Evolutionary conservation across 768 basidiomycete species (phyloP).

Genomic region (Collybia sordida): DNA sequence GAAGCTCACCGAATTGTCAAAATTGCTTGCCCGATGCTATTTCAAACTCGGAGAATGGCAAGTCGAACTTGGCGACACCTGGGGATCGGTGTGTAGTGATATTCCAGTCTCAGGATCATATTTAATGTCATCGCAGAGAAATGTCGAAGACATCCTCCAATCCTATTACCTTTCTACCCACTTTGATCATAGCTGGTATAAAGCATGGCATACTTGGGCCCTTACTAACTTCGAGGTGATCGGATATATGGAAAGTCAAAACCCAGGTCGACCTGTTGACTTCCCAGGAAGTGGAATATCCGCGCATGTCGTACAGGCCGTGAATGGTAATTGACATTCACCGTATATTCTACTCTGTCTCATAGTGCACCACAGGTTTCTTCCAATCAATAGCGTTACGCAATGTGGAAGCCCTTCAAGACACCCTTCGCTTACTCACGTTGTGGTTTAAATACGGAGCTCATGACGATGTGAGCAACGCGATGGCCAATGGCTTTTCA

Average conservation of each 20-base stretch:
- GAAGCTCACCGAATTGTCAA: constrained; percentile 66
- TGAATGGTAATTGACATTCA: constrained; percentile 61
- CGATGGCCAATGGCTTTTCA: constrained; percentile 84
- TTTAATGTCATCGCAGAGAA: constrained; percentile 49
- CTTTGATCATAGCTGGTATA: constrained; percentile 96
- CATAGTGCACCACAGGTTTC: constrained; percentile 56
- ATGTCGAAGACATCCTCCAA: constrained; percentile 78
- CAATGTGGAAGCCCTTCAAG: constrained; percentile 90
- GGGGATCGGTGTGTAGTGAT: constrained; percentile 65
- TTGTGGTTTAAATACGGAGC: constrained; percentile 98
- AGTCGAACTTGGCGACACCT: constrained; percentile 72
- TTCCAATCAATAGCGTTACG: constrained; percentile 92
- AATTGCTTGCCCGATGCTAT: constrained; percentile 93
- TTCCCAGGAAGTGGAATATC: constrained; percentile 64
- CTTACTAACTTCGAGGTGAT: constrained; percentile 95
- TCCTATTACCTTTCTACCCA: constrained; percentile 87
- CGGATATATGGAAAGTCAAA: constrained; percentile 70
- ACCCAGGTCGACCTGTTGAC: constrained; percentile 53
- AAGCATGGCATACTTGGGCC: constrained; percentile 99
- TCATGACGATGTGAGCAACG: constrained; percentile 84
- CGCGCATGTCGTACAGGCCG: constrained; percentile 86
- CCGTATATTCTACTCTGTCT: not conserved
- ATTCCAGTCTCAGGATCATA: not conserved
- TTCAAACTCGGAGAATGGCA: constrained; percentile 98
- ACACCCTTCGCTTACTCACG: constrained; percentile 88